phyloP scores from a whole-genome alignment of 148 eudicot species.

The Camellia lanceoleosa region DNA sequence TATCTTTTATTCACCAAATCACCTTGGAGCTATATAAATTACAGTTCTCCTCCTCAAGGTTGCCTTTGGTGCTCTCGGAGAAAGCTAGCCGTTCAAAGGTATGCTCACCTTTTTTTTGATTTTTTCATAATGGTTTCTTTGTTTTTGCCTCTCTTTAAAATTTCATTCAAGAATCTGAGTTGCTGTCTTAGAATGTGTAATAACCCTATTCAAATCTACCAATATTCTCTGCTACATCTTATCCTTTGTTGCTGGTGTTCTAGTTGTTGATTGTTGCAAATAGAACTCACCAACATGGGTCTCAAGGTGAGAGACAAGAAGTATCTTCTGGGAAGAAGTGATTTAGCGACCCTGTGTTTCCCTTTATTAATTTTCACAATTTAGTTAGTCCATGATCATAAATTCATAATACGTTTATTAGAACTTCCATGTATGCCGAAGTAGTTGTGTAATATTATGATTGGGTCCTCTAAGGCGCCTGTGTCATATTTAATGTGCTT shows the following conservation, averaged over 20 bases:
- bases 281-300: not conserved
- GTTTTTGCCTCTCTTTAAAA: not conserved
- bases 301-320: not conserved
- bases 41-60: constrained; percentile 70
- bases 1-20: constrained; percentile 1
- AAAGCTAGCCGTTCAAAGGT: constrained; percentile 86
- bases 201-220: not conserved
- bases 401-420: not conserved
- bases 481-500: not conserved
- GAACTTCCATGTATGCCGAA: not conserved
- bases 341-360: not conserved
- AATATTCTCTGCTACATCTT: not conserved
- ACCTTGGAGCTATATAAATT: constrained; percentile 18
- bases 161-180: constrained; percentile 2
- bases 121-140: not conserved
- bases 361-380: not conserved
- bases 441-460: not conserved
- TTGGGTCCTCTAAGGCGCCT: not conserved
- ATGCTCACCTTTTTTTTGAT: constrained; percentile 11
- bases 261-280: not conserved
- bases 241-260: not conserved
- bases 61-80: constrained; percentile 81
- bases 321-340: constrained; percentile 7
- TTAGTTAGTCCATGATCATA: not conserved
- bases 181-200: constrained; percentile 5